Evolutionary conservation across 495 filamentous ascomycete species (phyloP).

Genomic region (Lophiostoma macrostomum): DNA sequence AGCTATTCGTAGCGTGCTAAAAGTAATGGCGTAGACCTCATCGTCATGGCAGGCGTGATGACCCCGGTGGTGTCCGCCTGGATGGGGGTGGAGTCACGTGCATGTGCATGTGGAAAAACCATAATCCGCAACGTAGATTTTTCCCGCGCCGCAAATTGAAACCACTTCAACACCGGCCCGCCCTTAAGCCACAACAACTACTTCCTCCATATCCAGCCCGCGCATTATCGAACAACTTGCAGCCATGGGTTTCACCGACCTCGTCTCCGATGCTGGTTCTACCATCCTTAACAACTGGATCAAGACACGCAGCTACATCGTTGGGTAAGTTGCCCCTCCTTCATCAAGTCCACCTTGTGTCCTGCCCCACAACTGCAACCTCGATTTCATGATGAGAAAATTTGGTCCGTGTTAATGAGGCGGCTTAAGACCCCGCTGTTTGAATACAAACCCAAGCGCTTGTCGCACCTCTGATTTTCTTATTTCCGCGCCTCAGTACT

Average conservation of each 20-base stretch:
- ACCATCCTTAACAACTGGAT: slow-evolving; percentile 88
- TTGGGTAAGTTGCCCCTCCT: slow-evolving; percentile 62
- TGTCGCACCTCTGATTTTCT: slow-evolving; percentile 75
- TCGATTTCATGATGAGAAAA: slow-evolving; percentile 69
- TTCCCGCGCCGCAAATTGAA: not conserved
- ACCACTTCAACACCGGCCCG: not conserved
- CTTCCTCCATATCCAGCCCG: not conserved
- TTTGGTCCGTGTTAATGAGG: slow-evolving; percentile 99
- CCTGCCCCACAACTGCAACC: slow-evolving; percentile 14
- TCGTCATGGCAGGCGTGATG: too few relatives aligned
- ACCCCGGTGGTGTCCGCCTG: too few relatives aligned
- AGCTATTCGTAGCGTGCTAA: too few relatives aligned
- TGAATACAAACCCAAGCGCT: slow-evolving; percentile 78
- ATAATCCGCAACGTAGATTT: too few relatives aligned
- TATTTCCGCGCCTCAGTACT: slow-evolving; percentile 18
- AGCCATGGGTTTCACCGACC: slow-evolving; percentile 94
- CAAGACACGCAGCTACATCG: slow-evolving; percentile 85
- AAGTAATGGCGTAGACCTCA: too few relatives aligned
- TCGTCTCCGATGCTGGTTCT: slow-evolving; percentile 81
- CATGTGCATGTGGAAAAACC: too few relatives aligned
- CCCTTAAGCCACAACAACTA: not conserved
- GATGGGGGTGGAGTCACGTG: too few relatives aligned
- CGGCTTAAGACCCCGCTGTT: slow-evolving; percentile 92
- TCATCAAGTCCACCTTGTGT: slow-evolving; percentile 13
- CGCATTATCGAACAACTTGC: slow-evolving; percentile 26